Evolutionary conservation across 2,329 filamentous ascomycete species (phyloP), one percentile per base, ranked within the genome.

Genomic region (Lasiodiplodia hormozganensis): DNA sequence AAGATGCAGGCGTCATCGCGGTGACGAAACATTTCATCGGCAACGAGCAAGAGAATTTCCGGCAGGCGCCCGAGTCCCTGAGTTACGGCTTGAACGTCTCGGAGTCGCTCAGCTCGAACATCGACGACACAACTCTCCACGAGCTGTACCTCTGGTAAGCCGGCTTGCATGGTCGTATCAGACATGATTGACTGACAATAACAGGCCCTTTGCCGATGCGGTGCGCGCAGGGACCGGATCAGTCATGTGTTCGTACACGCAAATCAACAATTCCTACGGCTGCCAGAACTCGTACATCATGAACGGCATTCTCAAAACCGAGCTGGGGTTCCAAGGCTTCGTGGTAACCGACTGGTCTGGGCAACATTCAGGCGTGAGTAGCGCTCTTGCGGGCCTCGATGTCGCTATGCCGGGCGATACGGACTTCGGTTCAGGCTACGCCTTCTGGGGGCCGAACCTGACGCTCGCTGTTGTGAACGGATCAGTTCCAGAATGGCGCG

Each of bases 341-440:
- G 86, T 95, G 68, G 74, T 80, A 73, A 78, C 86, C 21, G 92
- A 96, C 77, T 96, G 92, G 91, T 83, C 87, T 72, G 92, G 91
- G 4, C 90, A 93, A 73, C 91, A 94, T 74, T 83, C 88, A 3
- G 91, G 90, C 71, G 89, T 87, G 5, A 82, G 88, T 28, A 87
- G 85, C 43, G 90, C 92, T 2, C 83, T 88, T 43, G 91, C 92
- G 23, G 93, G 92, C 49, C 83, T 96, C 25, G 93, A 96, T 78
- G 94, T 96, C 92, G 86, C 86, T n/a, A 96, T 96, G 93, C 92
- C 92, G 0, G 92, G 93, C 67, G 95, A 97, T 76, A 91, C 91
- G 1, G 72, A 81, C 21, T 97, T 97, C 82, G 88, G 91, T 78
- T 88, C 86, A 4, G 92, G 92, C 8, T 79, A 81, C 62, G 90